Evolutionary conservation across 2,329 filamentous ascomycete genomes (phyloP).

Genomic region (Lasiodiplodia sp.): DNA sequence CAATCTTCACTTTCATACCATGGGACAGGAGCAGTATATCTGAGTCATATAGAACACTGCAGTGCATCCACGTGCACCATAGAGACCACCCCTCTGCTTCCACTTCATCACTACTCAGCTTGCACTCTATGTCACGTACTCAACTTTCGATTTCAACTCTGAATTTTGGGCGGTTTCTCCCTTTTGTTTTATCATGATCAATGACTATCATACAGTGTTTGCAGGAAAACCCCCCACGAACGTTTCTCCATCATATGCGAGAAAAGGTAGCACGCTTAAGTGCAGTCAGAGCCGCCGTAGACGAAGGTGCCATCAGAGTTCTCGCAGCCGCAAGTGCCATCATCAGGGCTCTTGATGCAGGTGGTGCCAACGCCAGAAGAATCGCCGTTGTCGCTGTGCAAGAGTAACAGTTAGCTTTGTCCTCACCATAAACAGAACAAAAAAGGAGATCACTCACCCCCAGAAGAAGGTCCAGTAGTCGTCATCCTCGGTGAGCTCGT

Average conservation of each 20-base stretch:
- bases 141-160: not conserved
- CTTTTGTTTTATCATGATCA: not conserved
- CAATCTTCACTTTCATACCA: no score
- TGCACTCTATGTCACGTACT: not conserved
- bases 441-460: constrained; percentile 41
- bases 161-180: not conserved
- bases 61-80: no score
- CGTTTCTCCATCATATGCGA: not conserved
- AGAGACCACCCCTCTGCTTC: no score
- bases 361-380: constrained; percentile 36
- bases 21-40: no score
- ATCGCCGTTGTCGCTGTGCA: constrained; percentile 32
- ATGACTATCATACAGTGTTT: not conserved
- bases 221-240: not conserved
- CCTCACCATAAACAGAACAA: constrained; percentile 43
- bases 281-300: not conserved
- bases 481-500: not conserved
- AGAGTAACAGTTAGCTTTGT: constrained; percentile 14
- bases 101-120: not conserved
- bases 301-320: constrained; percentile 19
- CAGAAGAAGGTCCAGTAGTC: constrained; percentile 25
- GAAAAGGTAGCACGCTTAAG: not conserved
- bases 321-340: constrained; percentile 24
- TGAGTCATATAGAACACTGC: no score
- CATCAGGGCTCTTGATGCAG: constrained; percentile 39